Percentiles rank a stretch among this genome's conserved stretches.
These are phyloP conservation scores for Backusella mclennaniae DNA, from an alignment of 192 early-diverging fungal genomes.

Conservation along the genomic window DNA sequence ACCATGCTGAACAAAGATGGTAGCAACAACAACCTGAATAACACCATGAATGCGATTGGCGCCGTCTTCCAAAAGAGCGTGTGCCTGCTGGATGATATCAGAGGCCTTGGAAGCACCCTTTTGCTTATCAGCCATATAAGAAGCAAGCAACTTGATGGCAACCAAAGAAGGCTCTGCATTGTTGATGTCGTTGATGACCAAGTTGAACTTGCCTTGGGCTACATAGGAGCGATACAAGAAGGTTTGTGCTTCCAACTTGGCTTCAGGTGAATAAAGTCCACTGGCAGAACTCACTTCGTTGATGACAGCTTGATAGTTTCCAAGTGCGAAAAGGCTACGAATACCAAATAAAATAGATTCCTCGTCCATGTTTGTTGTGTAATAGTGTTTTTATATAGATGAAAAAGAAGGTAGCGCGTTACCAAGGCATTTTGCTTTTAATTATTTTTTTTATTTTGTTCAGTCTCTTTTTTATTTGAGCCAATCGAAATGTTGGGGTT, in stretches of 20 bases:
- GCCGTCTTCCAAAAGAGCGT: slow-evolving; percentile 47
- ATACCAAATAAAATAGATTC: slow-evolving; percentile 61
- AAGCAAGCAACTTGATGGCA: slow-evolving; percentile 67
- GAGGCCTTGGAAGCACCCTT: slow-evolving; percentile 37
- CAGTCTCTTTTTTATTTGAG: background rate
- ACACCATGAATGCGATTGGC: slow-evolving; percentile 51
- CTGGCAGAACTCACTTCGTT: slow-evolving; percentile 51
- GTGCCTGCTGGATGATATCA: slow-evolving; percentile 46
- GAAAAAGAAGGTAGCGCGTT: background rate
- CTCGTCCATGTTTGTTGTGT: slow-evolving; percentile 42
- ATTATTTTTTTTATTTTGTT: background rate
- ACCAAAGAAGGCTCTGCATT: slow-evolving; percentile 56
- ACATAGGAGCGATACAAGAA: slow-evolving; percentile 81
- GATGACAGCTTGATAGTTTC: slow-evolving; percentile 73
- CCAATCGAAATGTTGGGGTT: background rate
- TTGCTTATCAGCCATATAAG: slow-evolving; percentile 52
- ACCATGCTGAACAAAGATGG: slow-evolving; percentile 57
- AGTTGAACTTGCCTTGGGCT: slow-evolving; percentile 69
- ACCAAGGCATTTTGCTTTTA: background rate
- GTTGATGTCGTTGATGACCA: slow-evolving; percentile 65
- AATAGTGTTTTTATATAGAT: background rate
- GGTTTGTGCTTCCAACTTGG: slow-evolving; percentile 58
- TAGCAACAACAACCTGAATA: slow-evolving; percentile 65
- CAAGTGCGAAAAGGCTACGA: slow-evolving; percentile 71
- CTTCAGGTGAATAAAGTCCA: slow-evolving; percentile 32